phyloP scores from a whole-genome alignment of 306 rosid species.

The Trifolium subterraneum region DNA sequence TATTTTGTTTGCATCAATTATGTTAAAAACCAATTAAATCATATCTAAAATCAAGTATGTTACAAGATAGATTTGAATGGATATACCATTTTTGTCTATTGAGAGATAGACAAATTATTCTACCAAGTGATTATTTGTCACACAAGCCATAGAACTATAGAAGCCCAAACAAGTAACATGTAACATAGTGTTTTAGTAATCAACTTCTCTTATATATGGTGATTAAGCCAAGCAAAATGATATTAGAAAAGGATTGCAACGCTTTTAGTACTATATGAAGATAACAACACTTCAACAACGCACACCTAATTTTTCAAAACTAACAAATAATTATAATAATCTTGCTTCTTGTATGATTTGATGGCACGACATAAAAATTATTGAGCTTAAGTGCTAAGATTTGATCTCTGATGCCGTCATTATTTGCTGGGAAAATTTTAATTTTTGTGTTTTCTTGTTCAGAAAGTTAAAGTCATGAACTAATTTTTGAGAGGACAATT shows the following conservation, averaged over 20 bases:
- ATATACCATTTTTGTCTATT: too few relatives aligned
- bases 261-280: constrained; percentile 1
- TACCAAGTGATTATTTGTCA: not conserved
- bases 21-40: too few relatives aligned
- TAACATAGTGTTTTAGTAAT: constrained; percentile 6
- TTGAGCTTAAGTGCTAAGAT: constrained; percentile 31
- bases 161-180: not conserved
- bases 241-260: constrained; percentile 23
- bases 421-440: not conserved
- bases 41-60: too few relatives aligned
- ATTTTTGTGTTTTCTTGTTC: constrained; percentile 28
- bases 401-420: constrained; percentile 30
- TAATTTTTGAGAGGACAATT: constrained; percentile 13
- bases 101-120: too few relatives aligned
- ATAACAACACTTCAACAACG: constrained; percentile 29
- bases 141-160: not conserved
- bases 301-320: not conserved
- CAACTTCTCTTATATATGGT: constrained; percentile 35
- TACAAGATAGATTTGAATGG: too few relatives aligned
- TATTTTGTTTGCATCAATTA: too few relatives aligned
- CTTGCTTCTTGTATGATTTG: constrained; percentile 41
- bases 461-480: constrained; percentile 33
- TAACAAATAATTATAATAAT: not conserved
- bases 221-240: constrained; percentile 28
- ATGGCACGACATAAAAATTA: constrained; percentile 38